Evolutionary conservation across 2,329 filamentous ascomycete species (phyloP).

Genomic region (Colletotrichum graminicola): DNA sequence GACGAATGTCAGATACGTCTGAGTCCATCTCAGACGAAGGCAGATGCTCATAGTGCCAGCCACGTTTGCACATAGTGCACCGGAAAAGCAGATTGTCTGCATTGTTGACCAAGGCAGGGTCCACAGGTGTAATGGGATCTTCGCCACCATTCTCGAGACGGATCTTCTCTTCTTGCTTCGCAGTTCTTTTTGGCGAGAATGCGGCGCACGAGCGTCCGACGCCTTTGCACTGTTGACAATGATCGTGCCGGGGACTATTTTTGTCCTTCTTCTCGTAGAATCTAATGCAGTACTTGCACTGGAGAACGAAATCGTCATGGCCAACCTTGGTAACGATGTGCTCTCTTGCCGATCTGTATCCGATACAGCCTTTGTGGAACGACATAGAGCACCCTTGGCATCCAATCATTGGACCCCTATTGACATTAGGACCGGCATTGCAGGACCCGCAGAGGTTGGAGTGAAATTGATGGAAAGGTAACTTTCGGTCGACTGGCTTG

Average conservation of each 20-base stretch:
- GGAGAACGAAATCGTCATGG: conserved; percentile 83
- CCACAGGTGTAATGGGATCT: conserved; percentile 79
- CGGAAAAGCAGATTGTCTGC: conserved; percentile 83
- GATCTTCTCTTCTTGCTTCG: conserved; percentile 85
- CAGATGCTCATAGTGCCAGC: conserved; percentile 88
- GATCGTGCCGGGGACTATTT: conserved; percentile 75
- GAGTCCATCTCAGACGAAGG: conserved; percentile 38
- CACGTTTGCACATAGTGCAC: conserved; percentile 80
- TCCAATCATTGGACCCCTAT: conserved; percentile 79
- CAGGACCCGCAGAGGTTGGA: conserved; percentile 80
- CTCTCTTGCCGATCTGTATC: conserved; percentile 78
- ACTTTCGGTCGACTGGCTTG: conserved; percentile 68
- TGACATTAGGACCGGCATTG: conserved; percentile 61
- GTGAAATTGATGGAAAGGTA: conserved; percentile 79
- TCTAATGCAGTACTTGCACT: conserved; percentile 88
- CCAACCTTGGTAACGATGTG: conserved; percentile 90
- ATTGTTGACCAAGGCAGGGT: conserved; percentile 78
- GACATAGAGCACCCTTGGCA: conserved; percentile 92
- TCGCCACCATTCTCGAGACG: conserved; percentile 82
- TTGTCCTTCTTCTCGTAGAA: conserved; percentile 75
- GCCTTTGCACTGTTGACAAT: conserved; percentile 77
- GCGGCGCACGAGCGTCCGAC: conserved; percentile 78
- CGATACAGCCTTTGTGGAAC: conserved; percentile 88
- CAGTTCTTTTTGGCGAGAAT: conserved; percentile 79
- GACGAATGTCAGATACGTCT: conserved; percentile 57